phyloP scores from a whole-genome alignment of 2,329 filamentous ascomycete species.

The Penicillium glabrum region DNA sequence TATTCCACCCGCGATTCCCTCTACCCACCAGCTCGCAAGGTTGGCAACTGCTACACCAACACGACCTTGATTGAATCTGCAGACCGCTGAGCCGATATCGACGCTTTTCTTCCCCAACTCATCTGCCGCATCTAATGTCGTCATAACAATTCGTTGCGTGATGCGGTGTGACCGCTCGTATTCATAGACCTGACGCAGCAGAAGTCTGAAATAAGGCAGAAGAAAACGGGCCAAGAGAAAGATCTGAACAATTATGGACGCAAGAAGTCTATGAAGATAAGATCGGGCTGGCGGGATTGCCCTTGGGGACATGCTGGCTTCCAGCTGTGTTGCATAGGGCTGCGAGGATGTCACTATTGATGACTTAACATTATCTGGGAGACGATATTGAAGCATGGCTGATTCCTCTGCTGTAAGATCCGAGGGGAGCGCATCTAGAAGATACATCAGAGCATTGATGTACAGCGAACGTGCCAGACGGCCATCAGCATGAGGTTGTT shows the following conservation, averaged over 20 bases:
- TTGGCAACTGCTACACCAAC: constrained; percentile 61
- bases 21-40: constrained; percentile 60
- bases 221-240: constrained; percentile 62
- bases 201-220: constrained; percentile 59
- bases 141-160: constrained; percentile 57
- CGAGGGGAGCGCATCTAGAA: constrained; percentile 36
- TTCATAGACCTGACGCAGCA: constrained; percentile 55
- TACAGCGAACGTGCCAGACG: constrained; percentile 36
- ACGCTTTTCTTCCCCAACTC: constrained; percentile 54
- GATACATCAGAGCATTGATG: constrained; percentile 38
- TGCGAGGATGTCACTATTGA: constrained; percentile 8
- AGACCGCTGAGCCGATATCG: constrained; percentile 55
- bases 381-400: constrained; percentile 25
- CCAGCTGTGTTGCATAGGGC: background rate
- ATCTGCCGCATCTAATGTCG: constrained; percentile 55
- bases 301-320: background rate
- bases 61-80: constrained; percentile 63
- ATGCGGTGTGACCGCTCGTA: constrained; percentile 69
- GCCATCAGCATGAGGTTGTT: constrained; percentile 31
- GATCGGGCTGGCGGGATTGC: constrained; percentile 34
- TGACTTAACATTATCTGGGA: constrained; percentile 25
- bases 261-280: constrained; percentile 60
- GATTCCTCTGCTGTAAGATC: constrained; percentile 33
- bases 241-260: constrained; percentile 56
- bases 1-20: constrained; percentile 65